Conservation (phyloP, 2,329 filamentous ascomycete genomes). For the Xylaria sp. region DNA sequence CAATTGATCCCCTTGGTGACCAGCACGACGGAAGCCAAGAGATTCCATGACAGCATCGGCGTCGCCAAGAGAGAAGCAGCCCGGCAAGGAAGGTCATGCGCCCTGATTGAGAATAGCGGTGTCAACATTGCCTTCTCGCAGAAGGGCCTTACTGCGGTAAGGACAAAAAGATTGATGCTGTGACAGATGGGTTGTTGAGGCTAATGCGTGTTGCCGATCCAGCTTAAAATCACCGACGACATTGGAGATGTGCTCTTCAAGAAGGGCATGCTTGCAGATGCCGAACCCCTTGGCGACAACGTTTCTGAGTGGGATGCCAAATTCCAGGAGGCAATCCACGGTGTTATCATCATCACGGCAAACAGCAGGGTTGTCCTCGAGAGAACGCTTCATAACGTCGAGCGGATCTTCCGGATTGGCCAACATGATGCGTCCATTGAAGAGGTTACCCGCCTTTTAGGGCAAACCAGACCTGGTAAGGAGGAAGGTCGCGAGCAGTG, state of each 20-base stretch:
- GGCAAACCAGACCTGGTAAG: constrained; percentile 33
- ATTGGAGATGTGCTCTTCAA: constrained; percentile 32
- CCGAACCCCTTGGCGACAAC: constrained; percentile 29
- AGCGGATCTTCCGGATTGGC: constrained; percentile 27
- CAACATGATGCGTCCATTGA: constrained; percentile 23
- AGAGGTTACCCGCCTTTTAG: constrained; percentile 30
- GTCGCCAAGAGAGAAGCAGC: constrained; percentile 13
- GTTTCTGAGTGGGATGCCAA: constrained; percentile 28
- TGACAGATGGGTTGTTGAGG: neutral
- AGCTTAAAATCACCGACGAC: constrained; percentile 29
- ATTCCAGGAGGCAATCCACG: constrained; percentile 34
- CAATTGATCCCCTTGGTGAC: constrained; percentile 16
- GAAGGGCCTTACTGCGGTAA: constrained; percentile 23
- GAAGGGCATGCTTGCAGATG: constrained; percentile 32
- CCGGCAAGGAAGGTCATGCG: constrained; percentile 4
- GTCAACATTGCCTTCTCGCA: constrained; percentile 28
- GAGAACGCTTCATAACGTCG: constrained; percentile 28
- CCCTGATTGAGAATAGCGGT: constrained; percentile 15
- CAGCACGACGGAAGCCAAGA: constrained; percentile 14
- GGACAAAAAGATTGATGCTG: neutral
- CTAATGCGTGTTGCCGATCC: constrained; percentile 6
- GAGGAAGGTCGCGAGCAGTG: constrained; percentile 37
- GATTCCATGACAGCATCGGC: constrained; percentile 11
- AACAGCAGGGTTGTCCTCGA: constrained; percentile 27
- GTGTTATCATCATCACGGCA: constrained; percentile 34